phyloP scores from a whole-genome alignment of 2,329 filamentous ascomycete genomes.

The Plenodomus tracheiphilus region DNA sequence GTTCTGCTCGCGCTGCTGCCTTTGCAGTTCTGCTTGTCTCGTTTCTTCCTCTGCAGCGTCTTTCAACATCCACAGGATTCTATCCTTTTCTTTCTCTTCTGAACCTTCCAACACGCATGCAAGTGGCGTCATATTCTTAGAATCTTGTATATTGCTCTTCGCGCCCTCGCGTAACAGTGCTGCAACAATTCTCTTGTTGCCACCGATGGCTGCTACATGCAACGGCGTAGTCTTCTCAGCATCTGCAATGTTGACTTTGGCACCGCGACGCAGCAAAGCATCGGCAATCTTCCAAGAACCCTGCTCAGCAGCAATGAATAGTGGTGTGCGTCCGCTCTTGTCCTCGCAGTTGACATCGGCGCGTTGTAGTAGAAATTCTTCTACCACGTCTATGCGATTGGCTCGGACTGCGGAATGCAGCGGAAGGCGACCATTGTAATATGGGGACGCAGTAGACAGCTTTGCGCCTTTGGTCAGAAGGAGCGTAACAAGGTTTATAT shows the following conservation, averaged over 20 bases:
- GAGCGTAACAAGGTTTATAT: slow-evolving; percentile 25
- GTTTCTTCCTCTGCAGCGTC: slow-evolving; percentile 19
- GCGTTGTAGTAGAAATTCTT: slow-evolving; percentile 23
- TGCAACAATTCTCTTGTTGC: slow-evolving; percentile 16
- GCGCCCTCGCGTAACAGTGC: slow-evolving; percentile 23
- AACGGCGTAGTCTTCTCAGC: slow-evolving; percentile 23
- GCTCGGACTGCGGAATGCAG: slow-evolving; percentile 32
- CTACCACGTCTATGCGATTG: slow-evolving; percentile 28
- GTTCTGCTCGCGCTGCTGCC: slow-evolving; percentile 7
- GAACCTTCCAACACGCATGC: slow-evolving; percentile 14
- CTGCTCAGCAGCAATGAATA: slow-evolving; percentile 25
- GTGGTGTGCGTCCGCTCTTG: slow-evolving; percentile 18
- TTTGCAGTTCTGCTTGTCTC: slow-evolving; percentile 5
- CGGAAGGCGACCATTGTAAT: slow-evolving; percentile 29
- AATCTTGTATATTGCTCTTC: slow-evolving; percentile 19
- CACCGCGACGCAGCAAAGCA: slow-evolving; percentile 20
- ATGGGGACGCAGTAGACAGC: slow-evolving; percentile 20
- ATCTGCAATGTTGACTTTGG: slow-evolving; percentile 19
- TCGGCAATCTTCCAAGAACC: slow-evolving; percentile 27
- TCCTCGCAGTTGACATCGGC: slow-evolving; percentile 23
- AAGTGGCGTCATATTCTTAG: slow-evolving; percentile 20
- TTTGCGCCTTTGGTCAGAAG: slow-evolving; percentile 26
- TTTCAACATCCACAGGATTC: slow-evolving; percentile 26
- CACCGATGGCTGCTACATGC: slow-evolving; percentile 22
- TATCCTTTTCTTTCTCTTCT: slow-evolving; percentile 18